Conservation (phyloP, 192 early-diverging fungal genomes). For the Diversispora eburnea region DNA sequence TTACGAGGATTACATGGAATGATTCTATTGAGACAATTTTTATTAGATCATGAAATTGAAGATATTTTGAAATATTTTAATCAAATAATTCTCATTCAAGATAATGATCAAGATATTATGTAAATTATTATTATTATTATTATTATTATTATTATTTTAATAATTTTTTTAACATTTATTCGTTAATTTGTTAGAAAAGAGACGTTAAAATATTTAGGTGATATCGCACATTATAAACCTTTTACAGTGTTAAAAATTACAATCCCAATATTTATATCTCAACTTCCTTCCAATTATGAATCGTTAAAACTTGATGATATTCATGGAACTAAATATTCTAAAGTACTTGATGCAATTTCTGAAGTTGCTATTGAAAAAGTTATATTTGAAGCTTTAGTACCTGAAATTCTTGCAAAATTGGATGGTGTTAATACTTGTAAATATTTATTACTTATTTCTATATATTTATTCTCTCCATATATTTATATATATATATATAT, state of each 20-base stretch:
- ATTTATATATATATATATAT: not conserved
- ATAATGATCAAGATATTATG: constrained; percentile 48
- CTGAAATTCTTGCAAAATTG: constrained; percentile 50
- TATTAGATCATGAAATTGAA: constrained; percentile 57
- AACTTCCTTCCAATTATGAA: constrained; percentile 45
- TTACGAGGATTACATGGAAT: constrained; percentile 69
- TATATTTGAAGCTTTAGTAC: constrained; percentile 44
- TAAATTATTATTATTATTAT: constrained; percentile 21
- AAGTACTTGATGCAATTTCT: constrained; percentile 43
- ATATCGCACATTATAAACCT: constrained; percentile 43
- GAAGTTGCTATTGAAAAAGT: constrained; percentile 44
- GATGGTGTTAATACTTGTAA: constrained; percentile 32
- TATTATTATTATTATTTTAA: not conserved
- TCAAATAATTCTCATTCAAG: constrained; percentile 42
- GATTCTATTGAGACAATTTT: constrained; percentile 52
- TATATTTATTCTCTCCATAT: not conserved
- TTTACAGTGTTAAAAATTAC: constrained; percentile 47
- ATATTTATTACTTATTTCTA: not conserved
- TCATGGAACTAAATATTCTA: constrained; percentile 34
- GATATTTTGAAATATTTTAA: constrained; percentile 51
- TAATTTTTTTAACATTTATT: not conserved
- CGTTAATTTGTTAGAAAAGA: constrained; percentile 33
- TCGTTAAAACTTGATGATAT: constrained; percentile 36
- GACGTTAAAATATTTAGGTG: constrained; percentile 47
- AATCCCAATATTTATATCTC: constrained; percentile 49